Evolutionary conservation across 129 eudicot species (phyloP).

Genomic region (Pittosporum tobira): DNA sequence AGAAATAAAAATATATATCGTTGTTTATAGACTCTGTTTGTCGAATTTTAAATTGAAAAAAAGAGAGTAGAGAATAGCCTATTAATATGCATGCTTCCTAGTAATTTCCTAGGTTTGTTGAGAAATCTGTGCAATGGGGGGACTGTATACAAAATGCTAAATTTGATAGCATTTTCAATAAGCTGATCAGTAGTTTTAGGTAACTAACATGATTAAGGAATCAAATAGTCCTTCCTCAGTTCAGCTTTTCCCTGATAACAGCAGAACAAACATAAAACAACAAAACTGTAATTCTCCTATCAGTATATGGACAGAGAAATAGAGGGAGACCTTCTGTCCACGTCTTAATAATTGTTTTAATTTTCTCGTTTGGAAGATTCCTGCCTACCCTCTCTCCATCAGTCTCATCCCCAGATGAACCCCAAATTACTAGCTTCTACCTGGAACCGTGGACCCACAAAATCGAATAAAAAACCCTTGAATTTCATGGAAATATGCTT

Average conservation of each 20-base stretch:
- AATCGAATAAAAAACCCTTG: neutral
- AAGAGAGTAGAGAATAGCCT: no score
- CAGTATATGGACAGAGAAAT: neutral
- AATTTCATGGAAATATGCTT: neutral
- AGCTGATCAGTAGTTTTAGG: neutral
- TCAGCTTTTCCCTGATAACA: neutral
- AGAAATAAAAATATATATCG: no score
- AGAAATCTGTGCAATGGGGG: no score
- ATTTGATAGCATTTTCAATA: no score
- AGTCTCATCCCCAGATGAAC: neutral
- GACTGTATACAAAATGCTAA: no score
- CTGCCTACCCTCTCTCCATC: neutral
- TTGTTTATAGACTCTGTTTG: no score
- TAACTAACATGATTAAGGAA: neutral
- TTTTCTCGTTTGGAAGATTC: neutral
- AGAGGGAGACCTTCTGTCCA: neutral
- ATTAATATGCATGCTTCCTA: no score
- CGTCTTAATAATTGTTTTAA: no score
- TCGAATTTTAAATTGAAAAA: no score
- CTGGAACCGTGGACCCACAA: neutral
- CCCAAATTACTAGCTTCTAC: neutral
- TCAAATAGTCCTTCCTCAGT: constrained; percentile 3
- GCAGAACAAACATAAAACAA: neutral
- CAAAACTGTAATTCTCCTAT: neutral
- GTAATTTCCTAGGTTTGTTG: no score